Evolutionary conservation across 2,329 filamentous ascomycete species (phyloP).

Genomic region (Niveomyces coronatus): DNA sequence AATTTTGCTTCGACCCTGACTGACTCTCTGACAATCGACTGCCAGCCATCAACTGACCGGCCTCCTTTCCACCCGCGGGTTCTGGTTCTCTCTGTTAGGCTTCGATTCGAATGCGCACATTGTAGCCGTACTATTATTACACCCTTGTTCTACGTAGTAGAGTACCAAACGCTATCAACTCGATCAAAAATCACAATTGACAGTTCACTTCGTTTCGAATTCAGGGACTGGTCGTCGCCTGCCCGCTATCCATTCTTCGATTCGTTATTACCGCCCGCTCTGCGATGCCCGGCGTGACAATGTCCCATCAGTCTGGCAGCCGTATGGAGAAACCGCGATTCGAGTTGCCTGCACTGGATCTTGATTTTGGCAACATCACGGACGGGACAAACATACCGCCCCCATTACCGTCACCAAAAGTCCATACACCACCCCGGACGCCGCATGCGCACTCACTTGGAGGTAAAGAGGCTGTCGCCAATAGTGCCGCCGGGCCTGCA

Average conservation of each 20-base stretch:
- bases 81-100: conserved; percentile 1
- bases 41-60: no score
- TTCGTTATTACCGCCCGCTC: not conserved
- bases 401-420: conserved; percentile 45
- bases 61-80: conserved; percentile 9
- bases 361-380: conserved; percentile 49
- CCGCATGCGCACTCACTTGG: conserved; percentile 19
- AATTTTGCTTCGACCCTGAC: conserved; percentile 10
- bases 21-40: conserved; percentile 1
- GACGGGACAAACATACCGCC: conserved; percentile 52
- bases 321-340: conserved; percentile 28
- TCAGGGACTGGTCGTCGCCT: not conserved
- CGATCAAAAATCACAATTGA: no score
- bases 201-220: no score
- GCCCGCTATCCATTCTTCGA: not conserved
- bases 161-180: no score
- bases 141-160: not conserved
- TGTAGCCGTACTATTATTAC: not conserved
- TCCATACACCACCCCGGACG: conserved; percentile 32
- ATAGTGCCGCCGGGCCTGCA: conserved; percentile 5
- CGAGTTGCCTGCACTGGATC: conserved; percentile 46
- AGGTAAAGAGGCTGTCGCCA: conserved; percentile 10
- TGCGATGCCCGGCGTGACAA: conserved; percentile 3
- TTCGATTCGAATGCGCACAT: no score
- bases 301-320: conserved; percentile 7